Evolutionary conservation across 139 green algal species (phyloP).

Genomic region (Eudorina sp.): DNA sequence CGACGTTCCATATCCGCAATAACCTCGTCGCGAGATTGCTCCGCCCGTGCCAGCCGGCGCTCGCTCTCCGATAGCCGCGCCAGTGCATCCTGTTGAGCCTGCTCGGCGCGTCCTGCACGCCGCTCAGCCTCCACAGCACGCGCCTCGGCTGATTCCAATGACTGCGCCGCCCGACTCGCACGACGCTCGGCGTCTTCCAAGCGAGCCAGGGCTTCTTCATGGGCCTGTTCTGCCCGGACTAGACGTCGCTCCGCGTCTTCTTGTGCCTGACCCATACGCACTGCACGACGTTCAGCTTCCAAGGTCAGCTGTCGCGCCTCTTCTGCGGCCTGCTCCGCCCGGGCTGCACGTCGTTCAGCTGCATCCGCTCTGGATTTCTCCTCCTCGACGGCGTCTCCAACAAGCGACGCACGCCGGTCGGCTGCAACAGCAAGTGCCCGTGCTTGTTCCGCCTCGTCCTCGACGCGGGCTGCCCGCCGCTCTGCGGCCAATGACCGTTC

Average conservation of each 20-base stretch:
- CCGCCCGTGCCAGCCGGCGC: background rate
- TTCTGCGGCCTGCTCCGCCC: background rate
- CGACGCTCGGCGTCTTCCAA: background rate
- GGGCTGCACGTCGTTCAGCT: conserved; percentile 1
- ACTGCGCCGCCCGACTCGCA: background rate
- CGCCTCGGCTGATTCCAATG: background rate
- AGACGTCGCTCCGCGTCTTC: conserved; percentile 12
- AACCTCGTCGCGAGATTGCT: background rate
- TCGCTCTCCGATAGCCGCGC: background rate
- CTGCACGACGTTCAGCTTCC: background rate
- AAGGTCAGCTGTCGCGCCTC: background rate
- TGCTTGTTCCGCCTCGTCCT: background rate
- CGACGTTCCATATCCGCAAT: background rate
- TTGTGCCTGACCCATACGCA: background rate
- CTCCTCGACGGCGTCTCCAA: background rate
- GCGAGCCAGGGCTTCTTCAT: background rate
- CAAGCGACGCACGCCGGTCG: background rate
- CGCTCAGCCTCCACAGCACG: background rate
- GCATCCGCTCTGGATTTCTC: background rate
- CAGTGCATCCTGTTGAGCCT: background rate
- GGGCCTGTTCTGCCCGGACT: background rate
- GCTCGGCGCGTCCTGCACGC: background rate
- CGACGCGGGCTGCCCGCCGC: background rate
- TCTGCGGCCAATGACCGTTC: background rate
- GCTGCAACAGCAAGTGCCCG: background rate